Base-by-base conservation (phyloP, 805 yeast genomes). In the Metschnikowia continentalis region DNA sequence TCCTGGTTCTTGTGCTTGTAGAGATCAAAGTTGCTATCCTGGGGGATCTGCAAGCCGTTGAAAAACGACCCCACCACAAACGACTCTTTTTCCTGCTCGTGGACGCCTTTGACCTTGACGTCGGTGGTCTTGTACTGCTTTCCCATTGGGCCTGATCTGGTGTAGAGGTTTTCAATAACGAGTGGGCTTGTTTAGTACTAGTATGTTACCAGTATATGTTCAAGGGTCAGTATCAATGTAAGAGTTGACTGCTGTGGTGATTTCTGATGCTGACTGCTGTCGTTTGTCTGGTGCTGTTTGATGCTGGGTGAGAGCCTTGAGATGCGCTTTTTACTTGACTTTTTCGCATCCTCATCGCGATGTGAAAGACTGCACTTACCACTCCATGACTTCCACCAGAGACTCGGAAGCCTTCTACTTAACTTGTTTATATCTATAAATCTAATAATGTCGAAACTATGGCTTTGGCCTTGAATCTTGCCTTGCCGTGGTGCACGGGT, bases 21-120 rank as follows among this genome's bases (percentile, higher is more conserved):
- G 35, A 89, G 69, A 41, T 84, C 82, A 59, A 91, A 87, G 33
- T 70, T 65, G 6, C 86, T 80, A 13, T 78, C 74, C 6, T 69
- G 66, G 35, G 92, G 84, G 2, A 84, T 78, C 22, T 76, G 70
- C 48, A 87, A 74, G 3, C 96, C 96, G 61, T 87, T 87, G 72
- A 90, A 85, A 61, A 88, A 86, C n/a, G 87, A 78, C 2, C 90
- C 87, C 8, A 86, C 76, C 3, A 79, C 82, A 4, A 80, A 69
- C 3, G 75, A 62, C 33, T 44, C 47, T 14, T 35, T 44, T 23
- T 32, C 33, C 26, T 23, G 40, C 22, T 44, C 41, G 35, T 44
- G 47, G 19, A 44, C 47, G 26, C 37, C 26, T 17, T 35, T 44
- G 47, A 44, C 47, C 41, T 35, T 22, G 22, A 45, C 20, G 30